Evolutionary conservation across 2,329 filamentous ascomycete genomes (phyloP).

Genomic region (Cladosporium sp.): DNA sequence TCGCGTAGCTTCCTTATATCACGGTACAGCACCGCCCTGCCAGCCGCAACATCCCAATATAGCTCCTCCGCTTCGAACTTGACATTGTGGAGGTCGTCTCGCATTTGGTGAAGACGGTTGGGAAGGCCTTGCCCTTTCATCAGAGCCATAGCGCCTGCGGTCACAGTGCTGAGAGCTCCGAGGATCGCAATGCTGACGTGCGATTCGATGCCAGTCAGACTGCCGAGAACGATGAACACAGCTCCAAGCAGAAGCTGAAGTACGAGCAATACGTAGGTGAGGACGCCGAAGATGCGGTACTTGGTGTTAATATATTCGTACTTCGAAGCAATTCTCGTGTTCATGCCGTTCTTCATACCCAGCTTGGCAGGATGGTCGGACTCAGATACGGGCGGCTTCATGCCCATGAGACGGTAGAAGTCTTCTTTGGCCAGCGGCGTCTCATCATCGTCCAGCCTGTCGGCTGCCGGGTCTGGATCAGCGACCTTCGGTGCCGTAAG

Average conservation of each 20-base stretch:
- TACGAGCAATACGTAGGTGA: slow-evolving; percentile 34
- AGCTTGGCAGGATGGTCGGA: slow-evolving; percentile 30
- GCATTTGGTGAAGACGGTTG: slow-evolving; percentile 36
- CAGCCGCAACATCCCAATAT: slow-evolving; percentile 39
- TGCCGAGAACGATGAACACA: slow-evolving; percentile 39
- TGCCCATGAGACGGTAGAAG: slow-evolving; percentile 36
- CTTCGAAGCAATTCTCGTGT: slow-evolving; percentile 25
- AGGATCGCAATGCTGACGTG: slow-evolving; percentile 36
- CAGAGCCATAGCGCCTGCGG: slow-evolving; percentile 37
- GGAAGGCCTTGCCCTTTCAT: slow-evolving; percentile 40
- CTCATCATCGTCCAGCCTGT: slow-evolving; percentile 28
- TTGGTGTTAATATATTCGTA: slow-evolving; percentile 30
- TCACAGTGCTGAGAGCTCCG: slow-evolving; percentile 37
- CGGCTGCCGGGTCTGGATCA: slow-evolving; percentile 32
- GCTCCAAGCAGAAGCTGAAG: slow-evolving; percentile 38
- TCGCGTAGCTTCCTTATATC: slow-evolving; percentile 39
- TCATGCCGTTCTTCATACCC: slow-evolving; percentile 31
- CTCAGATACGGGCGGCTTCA: slow-evolving; percentile 26
- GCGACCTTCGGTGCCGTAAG: slow-evolving; percentile 23
- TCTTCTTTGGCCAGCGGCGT: slow-evolving; percentile 27
- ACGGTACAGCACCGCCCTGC: slow-evolving; percentile 31
- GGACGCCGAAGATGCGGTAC: slow-evolving; percentile 34
- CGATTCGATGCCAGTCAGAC: slow-evolving; percentile 28
- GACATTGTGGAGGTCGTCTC: slow-evolving; percentile 35
- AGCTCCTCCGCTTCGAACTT: slow-evolving; percentile 39